Base-by-base conservation (phyloP, 768 basidiomycete genomes). In the Pleurotus cornucopiae region DNA sequence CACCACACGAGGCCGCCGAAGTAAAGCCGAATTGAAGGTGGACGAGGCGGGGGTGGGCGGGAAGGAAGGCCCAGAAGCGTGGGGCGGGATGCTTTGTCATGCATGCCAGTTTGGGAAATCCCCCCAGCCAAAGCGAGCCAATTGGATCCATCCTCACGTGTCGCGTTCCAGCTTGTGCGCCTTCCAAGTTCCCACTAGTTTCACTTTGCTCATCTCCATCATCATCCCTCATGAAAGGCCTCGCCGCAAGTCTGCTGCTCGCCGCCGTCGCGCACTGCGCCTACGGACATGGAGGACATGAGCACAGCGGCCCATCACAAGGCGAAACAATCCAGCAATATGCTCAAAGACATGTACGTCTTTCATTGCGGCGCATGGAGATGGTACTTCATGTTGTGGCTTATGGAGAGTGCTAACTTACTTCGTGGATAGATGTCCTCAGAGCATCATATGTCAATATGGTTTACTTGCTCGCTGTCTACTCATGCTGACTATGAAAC, bases 331-430 rank as follows among this genome's bases (percentile, higher is more conserved):
- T 88, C 21, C 79, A 87, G 58, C 81, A 90, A 58, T 98, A 98
- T 73, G 93, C 93, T 49, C 77, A 88, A 68, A 78, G 89, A 77
- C 95, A 98, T 77, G 94, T 96, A 84, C 64, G 91, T 83, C 25
- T 37, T 57, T 41, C 41, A n/a, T 39, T 14, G 45, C 49, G 39
- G 40, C 54, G 43, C 12, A 12, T 25, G 13, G 38, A 40, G 46
- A 59, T 52, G 34, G 51, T 54, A 58, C 23, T 48, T 49, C 60
- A 58, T 49, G 48, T 46, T 30, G 47, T 55, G 23, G 54, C 49
- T 25, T 57, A 34, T 34, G 3, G 9, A 34, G 6, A 34, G 30
- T 34, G 47, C 55, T 53, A 61, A 67, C 60, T 26, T 56, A 54
- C 56, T 54, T 61, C 40, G 57, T 49, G 18, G 70, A 34, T 34